These are phyloP conservation scores for Pseudopyricularia javanii DNA, from an alignment of 2,329 filamentous ascomycete genomes.

Conservation along the genomic window DNA sequence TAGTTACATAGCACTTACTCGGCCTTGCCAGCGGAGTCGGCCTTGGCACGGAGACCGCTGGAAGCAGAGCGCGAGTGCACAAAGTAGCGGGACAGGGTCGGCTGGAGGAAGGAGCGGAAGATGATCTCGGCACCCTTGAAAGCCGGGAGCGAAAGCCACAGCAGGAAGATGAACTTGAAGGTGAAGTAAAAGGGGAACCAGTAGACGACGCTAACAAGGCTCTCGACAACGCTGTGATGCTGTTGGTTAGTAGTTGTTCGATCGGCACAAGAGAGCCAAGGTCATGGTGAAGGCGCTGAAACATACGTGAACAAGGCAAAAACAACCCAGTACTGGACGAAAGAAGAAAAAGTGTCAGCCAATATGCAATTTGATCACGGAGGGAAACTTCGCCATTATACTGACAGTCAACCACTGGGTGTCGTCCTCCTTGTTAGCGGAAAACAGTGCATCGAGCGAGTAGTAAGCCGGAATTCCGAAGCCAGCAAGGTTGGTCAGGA, in stretches of 20 bases:
- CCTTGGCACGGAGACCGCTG: slow-evolving; percentile 79
- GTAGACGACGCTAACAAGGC: slow-evolving; percentile 73
- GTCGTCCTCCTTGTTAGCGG: slow-evolving; percentile 58
- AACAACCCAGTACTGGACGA: slow-evolving; percentile 68
- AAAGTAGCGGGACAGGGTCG: slow-evolving; percentile 90
- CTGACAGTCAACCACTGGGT: slow-evolving; percentile 68
- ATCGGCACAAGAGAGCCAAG: not conserved
- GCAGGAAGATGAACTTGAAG: slow-evolving; percentile 96
- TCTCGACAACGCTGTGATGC: slow-evolving; percentile 55
- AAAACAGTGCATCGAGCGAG: slow-evolving; percentile 68
- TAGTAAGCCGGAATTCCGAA: slow-evolving; percentile 79
- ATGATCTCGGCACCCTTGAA: slow-evolving; percentile 91
- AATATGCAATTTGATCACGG: not conserved
- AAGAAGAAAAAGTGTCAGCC: slow-evolving; percentile 1
- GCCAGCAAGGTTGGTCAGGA: slow-evolving; percentile 76
- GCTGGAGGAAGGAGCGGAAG: slow-evolving; percentile 91
- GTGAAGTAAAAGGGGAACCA: slow-evolving; percentile 99
- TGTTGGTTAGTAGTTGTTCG: slow-evolving; percentile 6
- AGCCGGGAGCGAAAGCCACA: slow-evolving; percentile 94
- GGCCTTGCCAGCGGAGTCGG: slow-evolving; percentile 61
- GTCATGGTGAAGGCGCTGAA: not conserved
- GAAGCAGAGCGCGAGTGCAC: slow-evolving; percentile 56
- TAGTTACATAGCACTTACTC: slow-evolving; percentile 33
- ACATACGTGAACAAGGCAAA: slow-evolving; percentile 65
- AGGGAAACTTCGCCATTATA: not conserved